Evolutionary conservation across 768 basidiomycete species (phyloP).

Genomic region (Gymnopilus dilepis): DNA sequence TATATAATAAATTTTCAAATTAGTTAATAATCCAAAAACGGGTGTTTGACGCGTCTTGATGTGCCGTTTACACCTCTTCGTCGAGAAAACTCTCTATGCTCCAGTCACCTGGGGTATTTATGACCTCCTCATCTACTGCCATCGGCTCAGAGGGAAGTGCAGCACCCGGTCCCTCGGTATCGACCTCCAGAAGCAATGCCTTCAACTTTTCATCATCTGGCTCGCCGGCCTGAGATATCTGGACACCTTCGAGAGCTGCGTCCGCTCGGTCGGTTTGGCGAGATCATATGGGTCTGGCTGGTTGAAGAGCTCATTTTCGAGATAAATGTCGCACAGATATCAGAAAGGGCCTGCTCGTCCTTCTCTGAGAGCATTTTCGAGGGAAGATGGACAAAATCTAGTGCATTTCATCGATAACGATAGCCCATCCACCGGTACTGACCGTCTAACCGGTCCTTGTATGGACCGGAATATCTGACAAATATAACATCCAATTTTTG

Average conservation of each 20-base stretch:
- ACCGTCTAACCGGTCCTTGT: not conserved
- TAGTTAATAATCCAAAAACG: too few relatives aligned
- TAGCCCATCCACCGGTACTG: not conserved
- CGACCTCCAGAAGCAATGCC: not conserved
- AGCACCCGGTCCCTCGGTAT: not conserved
- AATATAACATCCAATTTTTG: not conserved
- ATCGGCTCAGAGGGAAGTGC: not conserved
- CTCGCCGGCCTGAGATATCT: not conserved
- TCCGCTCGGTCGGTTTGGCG: not conserved
- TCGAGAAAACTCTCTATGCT: not conserved
- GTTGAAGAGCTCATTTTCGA: not conserved
- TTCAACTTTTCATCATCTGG: not conserved
- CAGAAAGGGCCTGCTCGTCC: not conserved
- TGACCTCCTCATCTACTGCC: not conserved
- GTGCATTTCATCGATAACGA: not conserved
- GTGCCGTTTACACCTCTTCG: not conserved
- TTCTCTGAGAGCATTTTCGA: not conserved
- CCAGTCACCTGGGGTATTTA: not conserved
- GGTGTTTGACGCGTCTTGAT: not conserved
- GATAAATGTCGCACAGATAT: not conserved
- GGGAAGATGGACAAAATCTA: not conserved
- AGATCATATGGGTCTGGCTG: not conserved
- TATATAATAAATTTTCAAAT: too few relatives aligned
- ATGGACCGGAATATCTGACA: conserved; percentile 1
- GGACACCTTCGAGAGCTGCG: not conserved